Evolutionary conservation across 2,329 filamentous ascomycete species (phyloP).

Genomic region (Phoma sp.): DNA sequence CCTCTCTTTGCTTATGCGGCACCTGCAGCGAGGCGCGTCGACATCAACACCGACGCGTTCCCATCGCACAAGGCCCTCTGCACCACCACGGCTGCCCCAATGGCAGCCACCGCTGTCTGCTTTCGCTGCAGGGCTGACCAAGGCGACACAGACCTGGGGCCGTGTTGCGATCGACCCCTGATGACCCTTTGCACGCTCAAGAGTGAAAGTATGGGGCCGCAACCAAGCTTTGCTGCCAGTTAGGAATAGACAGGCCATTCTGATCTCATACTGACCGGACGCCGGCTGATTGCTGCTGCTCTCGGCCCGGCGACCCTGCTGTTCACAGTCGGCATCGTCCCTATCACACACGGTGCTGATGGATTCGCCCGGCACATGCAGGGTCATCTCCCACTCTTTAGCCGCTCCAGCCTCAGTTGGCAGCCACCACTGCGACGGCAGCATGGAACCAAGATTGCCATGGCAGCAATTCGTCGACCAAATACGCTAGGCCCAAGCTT

Average conservation of each 20-base stretch:
- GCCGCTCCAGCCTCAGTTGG: conserved; percentile 28
- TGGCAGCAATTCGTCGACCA: conserved; percentile 3
- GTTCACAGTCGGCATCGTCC: conserved; percentile 6
- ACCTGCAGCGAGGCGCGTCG: conserved; percentile 23
- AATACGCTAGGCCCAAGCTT: conserved; percentile 25
- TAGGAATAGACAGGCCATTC: not conserved
- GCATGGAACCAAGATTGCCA: not conserved
- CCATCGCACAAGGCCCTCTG: conserved; percentile 18
- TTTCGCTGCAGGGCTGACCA: conserved; percentile 28
- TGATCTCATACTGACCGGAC: conserved; percentile 5
- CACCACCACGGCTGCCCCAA: conserved; percentile 19
- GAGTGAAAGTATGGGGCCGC: too few species aligned
- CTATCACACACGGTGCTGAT: conserved; percentile 26
- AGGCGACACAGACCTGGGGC: conserved; percentile 17
- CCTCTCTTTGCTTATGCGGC: conserved; percentile 9
- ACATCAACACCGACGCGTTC: conserved; percentile 16
- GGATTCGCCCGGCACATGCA: conserved; percentile 32
- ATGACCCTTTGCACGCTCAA: not conserved
- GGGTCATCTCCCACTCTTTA: conserved; percentile 36
- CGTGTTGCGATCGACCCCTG: not conserved
- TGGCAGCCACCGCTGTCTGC: conserved; percentile 10
- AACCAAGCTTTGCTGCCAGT: too few species aligned
- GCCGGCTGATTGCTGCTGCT: conserved; percentile 12
- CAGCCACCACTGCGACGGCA: conserved; percentile 24
- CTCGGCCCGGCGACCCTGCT: conserved; percentile 16